phyloP scores from a whole-genome alignment of 1,139 yeast genomes.

The Suhomyces atakaporum region DNA sequence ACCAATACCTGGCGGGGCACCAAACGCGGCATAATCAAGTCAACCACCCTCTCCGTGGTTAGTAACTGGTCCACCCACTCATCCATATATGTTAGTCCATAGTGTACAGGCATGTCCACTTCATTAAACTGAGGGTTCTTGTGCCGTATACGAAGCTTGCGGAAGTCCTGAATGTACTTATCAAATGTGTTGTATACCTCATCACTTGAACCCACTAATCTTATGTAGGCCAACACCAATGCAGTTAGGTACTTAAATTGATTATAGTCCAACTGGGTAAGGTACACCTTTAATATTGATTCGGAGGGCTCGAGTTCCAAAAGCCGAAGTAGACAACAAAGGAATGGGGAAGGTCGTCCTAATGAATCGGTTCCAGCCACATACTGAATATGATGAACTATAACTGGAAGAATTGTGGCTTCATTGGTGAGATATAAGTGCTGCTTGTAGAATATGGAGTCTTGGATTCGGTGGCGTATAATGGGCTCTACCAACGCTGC shows the following conservation, averaged over 20 bases:
- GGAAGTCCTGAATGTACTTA: constrained; percentile 52
- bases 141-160: constrained; percentile 46
- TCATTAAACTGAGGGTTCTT: constrained; percentile 25
- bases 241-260: constrained; percentile 72
- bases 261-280: constrained; percentile 44
- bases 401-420: constrained; percentile 40
- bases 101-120: constrained; percentile 27
- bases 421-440: constrained; percentile 60
- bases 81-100: constrained; percentile 52
- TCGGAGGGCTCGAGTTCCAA: constrained; percentile 61
- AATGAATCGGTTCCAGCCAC: constrained; percentile 53
- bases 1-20: constrained; percentile 39
- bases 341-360: constrained; percentile 60
- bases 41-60: constrained; percentile 53
- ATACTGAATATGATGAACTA: constrained; percentile 41
- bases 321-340: constrained; percentile 63
- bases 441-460: constrained; percentile 69
- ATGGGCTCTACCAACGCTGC: constrained; percentile 65
- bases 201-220: constrained; percentile 49
- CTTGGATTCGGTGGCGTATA: constrained; percentile 65
- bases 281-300: constrained; percentile 54
- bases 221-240: constrained; percentile 56
- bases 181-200: constrained; percentile 55
- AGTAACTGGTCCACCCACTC: constrained; percentile 60
- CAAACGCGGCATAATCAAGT: constrained; percentile 61